phyloP scores from a whole-genome alignment of 768 basidiomycete genomes.

The Termitomyces titanicus region DNA sequence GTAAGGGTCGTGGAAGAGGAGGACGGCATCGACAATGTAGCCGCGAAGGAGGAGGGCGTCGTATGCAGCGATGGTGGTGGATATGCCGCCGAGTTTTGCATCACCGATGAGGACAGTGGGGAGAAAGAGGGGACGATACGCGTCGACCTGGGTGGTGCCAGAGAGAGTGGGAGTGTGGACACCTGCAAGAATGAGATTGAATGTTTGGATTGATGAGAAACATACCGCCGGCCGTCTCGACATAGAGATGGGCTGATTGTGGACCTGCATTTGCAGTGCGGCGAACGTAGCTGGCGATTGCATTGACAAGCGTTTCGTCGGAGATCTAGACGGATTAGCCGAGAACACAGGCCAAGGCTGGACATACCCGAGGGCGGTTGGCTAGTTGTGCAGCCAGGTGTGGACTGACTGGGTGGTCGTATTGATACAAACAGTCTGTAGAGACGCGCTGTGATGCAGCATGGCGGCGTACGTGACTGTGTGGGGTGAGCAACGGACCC shows the following conservation, averaged over 20 bases:
- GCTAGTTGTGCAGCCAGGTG: constrained; percentile 76
- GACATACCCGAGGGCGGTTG: constrained; percentile 6
- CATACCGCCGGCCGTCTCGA: constrained; percentile 96
- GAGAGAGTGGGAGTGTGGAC: constrained; percentile 89
- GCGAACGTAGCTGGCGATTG: constrained; percentile 62
- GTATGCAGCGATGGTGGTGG: constrained; percentile 85
- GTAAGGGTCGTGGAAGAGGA: constrained; percentile 83
- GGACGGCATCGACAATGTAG: constrained; percentile 79
- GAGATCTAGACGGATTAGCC: constrained; percentile 27
- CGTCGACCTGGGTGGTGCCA: constrained; percentile 79
- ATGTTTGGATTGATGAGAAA: background rate
- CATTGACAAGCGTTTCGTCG: constrained; percentile 61
- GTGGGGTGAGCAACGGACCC: background rate
- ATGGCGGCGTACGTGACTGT: constrained; percentile 65
- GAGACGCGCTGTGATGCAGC: constrained; percentile 38
- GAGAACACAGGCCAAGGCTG: background rate
- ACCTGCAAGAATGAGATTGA: constrained; percentile 42
- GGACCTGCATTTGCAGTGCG: constrained; percentile 31
- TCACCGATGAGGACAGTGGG: constrained; percentile 89
- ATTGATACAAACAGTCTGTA: constrained; percentile 76
- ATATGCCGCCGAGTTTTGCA: constrained; percentile 89
- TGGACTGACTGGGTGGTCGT: constrained; percentile 88
- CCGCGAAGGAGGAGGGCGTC: constrained; percentile 90
- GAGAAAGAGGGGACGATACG: constrained; percentile 82
- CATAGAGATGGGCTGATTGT: constrained; percentile 58